A percentile compares a stretch with the other conserved stretches of the same genome.
phyloP scores from a whole-genome alignment of 208 protist genomes.

The Leishmania major region DNA sequence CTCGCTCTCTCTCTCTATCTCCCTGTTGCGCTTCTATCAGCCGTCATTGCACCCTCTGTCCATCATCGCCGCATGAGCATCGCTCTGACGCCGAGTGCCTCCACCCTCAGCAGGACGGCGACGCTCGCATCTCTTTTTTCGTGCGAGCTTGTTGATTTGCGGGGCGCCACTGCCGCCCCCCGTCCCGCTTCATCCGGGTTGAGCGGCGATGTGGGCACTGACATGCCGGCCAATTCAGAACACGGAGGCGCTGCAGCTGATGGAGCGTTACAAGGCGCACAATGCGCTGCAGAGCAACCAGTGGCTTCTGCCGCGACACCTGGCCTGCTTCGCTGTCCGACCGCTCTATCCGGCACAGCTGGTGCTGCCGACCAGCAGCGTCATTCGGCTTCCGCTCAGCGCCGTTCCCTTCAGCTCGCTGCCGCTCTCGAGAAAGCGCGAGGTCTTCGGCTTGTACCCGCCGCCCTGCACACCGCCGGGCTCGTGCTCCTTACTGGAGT shows the following conservation, averaged over 20 bases:
- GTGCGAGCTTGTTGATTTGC: neutral
- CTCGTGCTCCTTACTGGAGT: slow-evolving; percentile 25
- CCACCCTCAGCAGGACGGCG: neutral
- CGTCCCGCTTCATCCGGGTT: neutral
- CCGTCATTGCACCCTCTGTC: neutral
- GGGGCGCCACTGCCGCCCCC: neutral
- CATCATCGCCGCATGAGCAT: neutral
- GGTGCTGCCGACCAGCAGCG: slow-evolving; percentile 16
- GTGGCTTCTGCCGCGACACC: slow-evolving; percentile 49
- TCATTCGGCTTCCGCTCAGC: slow-evolving; percentile 17
- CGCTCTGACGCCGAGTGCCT: neutral
- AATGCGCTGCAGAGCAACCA: slow-evolving; percentile 39
- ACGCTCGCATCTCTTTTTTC: neutral
- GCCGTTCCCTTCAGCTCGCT: slow-evolving; percentile 39
- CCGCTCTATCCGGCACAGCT: slow-evolving; percentile 22
- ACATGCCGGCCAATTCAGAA: slow-evolving; percentile 29
- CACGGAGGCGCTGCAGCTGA: slow-evolving; percentile 20
- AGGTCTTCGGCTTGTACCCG: slow-evolving; percentile 17
- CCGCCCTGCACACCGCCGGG: slow-evolving; percentile 17
- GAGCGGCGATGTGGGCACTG: slow-evolving; percentile 46
- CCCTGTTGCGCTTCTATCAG: neutral
- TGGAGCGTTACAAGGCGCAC: slow-evolving; percentile 17
- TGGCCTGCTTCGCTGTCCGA: slow-evolving; percentile 33
- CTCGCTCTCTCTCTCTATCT: neutral
- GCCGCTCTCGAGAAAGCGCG: neutral